These are phyloP conservation scores for Porodaedalea pini DNA, from an alignment of 1,284 basidiomycete genomes.

Conservation along the genomic window DNA sequence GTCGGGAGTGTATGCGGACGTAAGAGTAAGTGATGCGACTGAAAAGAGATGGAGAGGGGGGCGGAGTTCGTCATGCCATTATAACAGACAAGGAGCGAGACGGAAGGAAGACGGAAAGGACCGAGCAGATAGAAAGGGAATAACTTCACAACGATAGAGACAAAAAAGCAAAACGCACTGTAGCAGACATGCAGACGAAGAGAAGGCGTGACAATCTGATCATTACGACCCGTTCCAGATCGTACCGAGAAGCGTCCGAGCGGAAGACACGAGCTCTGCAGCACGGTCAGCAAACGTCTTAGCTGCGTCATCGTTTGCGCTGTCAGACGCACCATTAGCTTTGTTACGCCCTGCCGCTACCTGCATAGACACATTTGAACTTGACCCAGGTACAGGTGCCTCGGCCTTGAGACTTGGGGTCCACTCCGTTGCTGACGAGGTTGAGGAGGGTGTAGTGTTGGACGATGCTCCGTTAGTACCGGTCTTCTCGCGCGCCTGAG, in stretches of 20 bases:
- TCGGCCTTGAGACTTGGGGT: too few relatives aligned
- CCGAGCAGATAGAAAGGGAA: neutral
- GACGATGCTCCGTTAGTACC: neutral
- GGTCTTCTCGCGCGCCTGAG: neutral
- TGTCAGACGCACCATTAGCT: constrained; percentile 10
- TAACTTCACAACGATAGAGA: neutral
- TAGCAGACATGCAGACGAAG: neutral
- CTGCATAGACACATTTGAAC: neutral
- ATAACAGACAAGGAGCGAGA: too few relatives aligned
- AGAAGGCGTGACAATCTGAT: neutral
- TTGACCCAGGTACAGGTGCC: neutral
- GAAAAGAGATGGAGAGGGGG: neutral
- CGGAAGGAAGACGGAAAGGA: neutral
- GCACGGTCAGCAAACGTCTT: constrained; percentile 14
- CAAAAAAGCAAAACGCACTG: neutral
- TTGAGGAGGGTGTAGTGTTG: too few relatives aligned
- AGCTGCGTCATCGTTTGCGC: neutral
- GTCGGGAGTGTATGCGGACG: too few relatives aligned
- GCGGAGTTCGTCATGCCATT: too few relatives aligned
- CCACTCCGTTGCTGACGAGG: too few relatives aligned
- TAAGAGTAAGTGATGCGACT: neutral
- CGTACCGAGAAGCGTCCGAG: constrained; percentile 17
- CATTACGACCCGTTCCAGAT: constrained; percentile 16
- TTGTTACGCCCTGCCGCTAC: neutral
- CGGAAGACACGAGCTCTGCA: constrained; percentile 17